A percentile compares a stretch with the other conserved stretches of the same genome.
phyloP scores from a whole-genome alignment of 2,329 filamentous ascomycete species.

The Drechslerella dactyloides region DNA sequence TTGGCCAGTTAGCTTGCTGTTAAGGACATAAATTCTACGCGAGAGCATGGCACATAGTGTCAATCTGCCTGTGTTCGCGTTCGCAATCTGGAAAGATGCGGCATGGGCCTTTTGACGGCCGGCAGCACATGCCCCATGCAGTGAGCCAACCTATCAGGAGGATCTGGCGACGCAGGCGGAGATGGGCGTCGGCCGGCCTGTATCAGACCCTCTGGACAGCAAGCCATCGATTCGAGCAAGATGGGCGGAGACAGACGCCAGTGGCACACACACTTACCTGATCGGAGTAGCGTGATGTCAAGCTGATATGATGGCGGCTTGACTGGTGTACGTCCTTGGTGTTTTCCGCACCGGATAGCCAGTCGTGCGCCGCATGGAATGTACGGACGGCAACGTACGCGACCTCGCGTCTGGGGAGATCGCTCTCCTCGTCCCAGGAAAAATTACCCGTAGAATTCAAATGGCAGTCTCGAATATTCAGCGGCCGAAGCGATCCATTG shows the following conservation, averaged over 20 bases:
- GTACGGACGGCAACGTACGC: background rate
- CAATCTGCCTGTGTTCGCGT: conserved; percentile 5
- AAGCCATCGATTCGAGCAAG: conserved; percentile 33
- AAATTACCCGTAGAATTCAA: too few species aligned
- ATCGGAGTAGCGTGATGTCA: conserved; percentile 39
- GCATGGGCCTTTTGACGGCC: conserved; percentile 23
- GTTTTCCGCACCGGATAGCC: conserved; percentile 10
- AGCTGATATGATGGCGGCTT: conserved; percentile 40
- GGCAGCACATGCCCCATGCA: conserved; percentile 38
- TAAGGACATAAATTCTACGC: conserved; percentile 8
- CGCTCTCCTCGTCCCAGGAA: too few species aligned
- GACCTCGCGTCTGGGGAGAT: background rate
- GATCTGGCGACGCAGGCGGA: conserved; percentile 31
- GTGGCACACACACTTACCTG: conserved; percentile 28
- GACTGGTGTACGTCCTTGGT: conserved; percentile 35
- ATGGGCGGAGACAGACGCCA: conserved; percentile 4
- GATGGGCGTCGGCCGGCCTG: conserved; percentile 19
- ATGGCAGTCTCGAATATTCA: too few species aligned
- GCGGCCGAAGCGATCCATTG: too few species aligned
- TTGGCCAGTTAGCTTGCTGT: conserved; percentile 3
- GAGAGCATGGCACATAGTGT: conserved; percentile 5
- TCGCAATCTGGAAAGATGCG: conserved; percentile 35
- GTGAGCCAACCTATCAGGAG: conserved; percentile 24
- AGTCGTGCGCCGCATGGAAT: conserved; percentile 1
- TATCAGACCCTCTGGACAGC: conserved; percentile 4